Conservation (phyloP, 495 filamentous ascomycete species). For the Annulohypoxylon bovei region DNA sequence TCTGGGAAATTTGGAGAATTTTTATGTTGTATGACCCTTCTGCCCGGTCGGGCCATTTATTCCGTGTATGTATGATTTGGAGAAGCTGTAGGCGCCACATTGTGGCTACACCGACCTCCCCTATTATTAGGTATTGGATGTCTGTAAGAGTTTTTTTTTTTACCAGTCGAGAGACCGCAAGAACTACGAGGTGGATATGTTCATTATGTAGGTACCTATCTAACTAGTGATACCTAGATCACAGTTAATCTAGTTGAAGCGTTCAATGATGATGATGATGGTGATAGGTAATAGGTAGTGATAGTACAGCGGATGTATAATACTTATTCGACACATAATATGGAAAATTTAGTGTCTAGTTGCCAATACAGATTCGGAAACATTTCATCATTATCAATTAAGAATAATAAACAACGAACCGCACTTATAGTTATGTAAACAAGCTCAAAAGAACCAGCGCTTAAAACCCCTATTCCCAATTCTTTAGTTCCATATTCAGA, state of each 20-base stretch:
- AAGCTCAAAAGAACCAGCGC: neutral
- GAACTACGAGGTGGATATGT: neutral
- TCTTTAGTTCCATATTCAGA: neutral
- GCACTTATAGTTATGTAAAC: too few relatives aligned
- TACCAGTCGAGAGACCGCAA: neutral
- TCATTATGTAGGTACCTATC: too few relatives aligned
- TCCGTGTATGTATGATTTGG: neutral
- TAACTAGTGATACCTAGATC: too few relatives aligned
- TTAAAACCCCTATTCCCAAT: neutral
- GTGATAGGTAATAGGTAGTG: too few relatives aligned
- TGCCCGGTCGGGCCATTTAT: constrained; percentile 11
- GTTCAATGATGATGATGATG: neutral
- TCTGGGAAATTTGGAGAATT: constrained; percentile 20
- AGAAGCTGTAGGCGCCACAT: constrained; percentile 8
- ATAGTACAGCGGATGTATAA: too few relatives aligned
- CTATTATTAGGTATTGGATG: neutral
- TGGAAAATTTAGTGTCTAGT: neutral
- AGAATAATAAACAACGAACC: neutral
- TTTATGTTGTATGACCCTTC: constrained; percentile 3
- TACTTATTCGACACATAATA: too few relatives aligned
- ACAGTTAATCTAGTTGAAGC: neutral
- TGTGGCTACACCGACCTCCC: neutral
- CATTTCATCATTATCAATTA: constrained; percentile 10
- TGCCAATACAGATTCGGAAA: neutral
- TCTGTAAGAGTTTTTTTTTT: too few relatives aligned